Evolutionary conservation across 2,329 filamentous ascomycete genomes (phyloP).

Genomic region (Monilinia laxa): DNA sequence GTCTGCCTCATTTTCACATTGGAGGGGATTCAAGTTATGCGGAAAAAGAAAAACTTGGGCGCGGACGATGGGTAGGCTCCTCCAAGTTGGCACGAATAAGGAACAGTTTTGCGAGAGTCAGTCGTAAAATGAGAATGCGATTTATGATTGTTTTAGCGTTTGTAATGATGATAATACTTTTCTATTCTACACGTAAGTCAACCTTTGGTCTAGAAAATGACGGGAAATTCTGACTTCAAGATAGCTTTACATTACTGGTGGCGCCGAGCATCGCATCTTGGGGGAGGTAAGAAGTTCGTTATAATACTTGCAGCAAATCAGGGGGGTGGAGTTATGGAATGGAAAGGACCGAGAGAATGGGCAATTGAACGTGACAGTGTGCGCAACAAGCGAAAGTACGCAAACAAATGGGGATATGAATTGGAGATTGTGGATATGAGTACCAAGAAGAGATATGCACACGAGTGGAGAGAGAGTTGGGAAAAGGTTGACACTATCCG

Average conservation of each 20-base stretch:
- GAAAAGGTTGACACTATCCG: constrained; percentile 96
- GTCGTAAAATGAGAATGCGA: constrained; percentile 65
- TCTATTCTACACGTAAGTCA: constrained; percentile 74
- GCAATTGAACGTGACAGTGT: constrained; percentile 96
- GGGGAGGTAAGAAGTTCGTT: constrained; percentile 87
- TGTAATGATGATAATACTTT: constrained; percentile 60
- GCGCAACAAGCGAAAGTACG: constrained; percentile 90
- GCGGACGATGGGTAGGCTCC: constrained; percentile 55
- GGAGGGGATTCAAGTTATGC: constrained; percentile 51
- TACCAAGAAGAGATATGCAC: constrained; percentile 96
- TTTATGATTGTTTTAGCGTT: constrained; percentile 60
- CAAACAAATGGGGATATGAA: constrained; percentile 85
- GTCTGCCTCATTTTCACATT: constrained; percentile 69
- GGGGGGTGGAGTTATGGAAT: constrained; percentile 97
- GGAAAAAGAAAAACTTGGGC: constrained; percentile 75
- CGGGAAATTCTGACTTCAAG: constrained; percentile 25
- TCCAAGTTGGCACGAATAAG: constrained; percentile 50
- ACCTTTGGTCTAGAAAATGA: background rate
- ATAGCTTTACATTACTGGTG: constrained; percentile 54
- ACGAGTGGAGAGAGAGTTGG: constrained; percentile 99
- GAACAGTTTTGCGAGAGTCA: constrained; percentile 51
- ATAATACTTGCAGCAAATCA: constrained; percentile 92
- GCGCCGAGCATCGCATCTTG: constrained; percentile 69
- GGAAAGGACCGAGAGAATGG: constrained; percentile 97
- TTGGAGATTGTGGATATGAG: constrained; percentile 98